Conservation (phyloP, 225 moss, liverwort and hornwort genomes). For the Climacium dendroides region DNA sequence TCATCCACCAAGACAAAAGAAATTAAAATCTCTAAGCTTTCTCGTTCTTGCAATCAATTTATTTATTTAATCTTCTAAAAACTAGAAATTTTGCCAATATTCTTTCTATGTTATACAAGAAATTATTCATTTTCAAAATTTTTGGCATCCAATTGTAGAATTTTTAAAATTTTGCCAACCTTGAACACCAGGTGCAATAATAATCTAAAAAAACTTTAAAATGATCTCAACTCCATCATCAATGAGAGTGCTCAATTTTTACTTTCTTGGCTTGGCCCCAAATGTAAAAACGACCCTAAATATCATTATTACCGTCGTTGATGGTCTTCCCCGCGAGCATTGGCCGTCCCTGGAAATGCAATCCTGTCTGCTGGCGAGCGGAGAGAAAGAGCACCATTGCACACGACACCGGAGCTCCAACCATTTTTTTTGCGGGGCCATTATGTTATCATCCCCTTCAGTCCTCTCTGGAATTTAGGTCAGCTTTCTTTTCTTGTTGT, state of each 20-base stretch:
- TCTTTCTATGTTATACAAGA: rapidly evolving
- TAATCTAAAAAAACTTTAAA: not conserved
- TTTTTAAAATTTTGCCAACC: not conserved
- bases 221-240: not conserved
- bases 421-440: not conserved
- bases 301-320: not conserved
- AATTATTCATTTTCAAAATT: not conserved
- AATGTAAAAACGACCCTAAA: not conserved
- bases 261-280: not conserved
- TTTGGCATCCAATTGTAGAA: not conserved
- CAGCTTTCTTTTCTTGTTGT: not conserved
- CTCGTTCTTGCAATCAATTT: rapidly evolving
- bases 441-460: not conserved
- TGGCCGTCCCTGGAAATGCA: not conserved
- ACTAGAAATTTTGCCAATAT: too few species aligned
- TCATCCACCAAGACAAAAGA: too few species aligned
- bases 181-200: rapidly evolving
- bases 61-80: rapidly evolving
- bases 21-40: not conserved
- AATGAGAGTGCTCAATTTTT: not conserved
- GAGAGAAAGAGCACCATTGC: not conserved
- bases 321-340: not conserved
- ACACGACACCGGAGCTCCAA: not conserved
- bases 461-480: not conserved
- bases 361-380: not conserved